A percentile compares a stretch with the other conserved stretches of the same genome.
Conservation (phyloP, 768 basidiomycete genomes). For the Vishniacozyma victoriae region DNA sequence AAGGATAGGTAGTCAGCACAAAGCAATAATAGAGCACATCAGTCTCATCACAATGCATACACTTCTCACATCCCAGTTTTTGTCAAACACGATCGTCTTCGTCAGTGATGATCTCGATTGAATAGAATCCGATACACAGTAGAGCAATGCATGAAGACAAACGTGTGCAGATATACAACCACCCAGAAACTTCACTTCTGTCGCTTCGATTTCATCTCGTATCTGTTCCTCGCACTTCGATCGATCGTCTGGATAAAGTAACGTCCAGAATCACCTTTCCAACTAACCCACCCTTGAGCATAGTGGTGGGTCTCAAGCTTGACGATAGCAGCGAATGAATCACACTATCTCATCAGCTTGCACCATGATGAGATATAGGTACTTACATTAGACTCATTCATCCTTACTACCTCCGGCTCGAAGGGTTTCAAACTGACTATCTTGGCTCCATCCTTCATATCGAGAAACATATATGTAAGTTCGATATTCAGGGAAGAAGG, state of each 20-base stretch:
- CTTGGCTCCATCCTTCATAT: slow-evolving; percentile 85
- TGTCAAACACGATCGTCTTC: too few species aligned
- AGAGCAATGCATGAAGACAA: too few species aligned
- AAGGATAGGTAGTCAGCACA: too few species aligned
- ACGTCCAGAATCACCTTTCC: slow-evolving; percentile 38
- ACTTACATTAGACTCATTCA: slow-evolving; percentile 77
- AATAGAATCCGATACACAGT: too few species aligned
- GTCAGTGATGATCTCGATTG: too few species aligned
- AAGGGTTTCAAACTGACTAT: slow-evolving; percentile 86
- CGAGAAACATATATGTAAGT: slow-evolving; percentile 80
- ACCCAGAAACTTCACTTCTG: too few species aligned
- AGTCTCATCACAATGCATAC: too few species aligned
- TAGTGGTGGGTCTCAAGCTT: slow-evolving; percentile 22
- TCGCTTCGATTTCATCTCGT: slow-evolving; percentile 30
- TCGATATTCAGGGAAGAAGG: slow-evolving; percentile 65
- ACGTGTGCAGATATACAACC: too few species aligned
- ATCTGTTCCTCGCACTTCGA: slow-evolving; percentile 26
- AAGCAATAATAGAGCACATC: too few species aligned
- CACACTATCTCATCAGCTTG: slow-evolving; percentile 19
- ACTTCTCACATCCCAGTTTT: too few species aligned
- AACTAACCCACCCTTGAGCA: slow-evolving; percentile 36
- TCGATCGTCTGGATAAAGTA: slow-evolving; percentile 40
- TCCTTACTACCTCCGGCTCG: slow-evolving; percentile 60
- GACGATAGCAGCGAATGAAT: slow-evolving; percentile 37
- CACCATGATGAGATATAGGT: neutral